Base-by-base conservation (phyloP, 1,139 yeast genomes). In the Geotrichum histeridarum region DNA sequence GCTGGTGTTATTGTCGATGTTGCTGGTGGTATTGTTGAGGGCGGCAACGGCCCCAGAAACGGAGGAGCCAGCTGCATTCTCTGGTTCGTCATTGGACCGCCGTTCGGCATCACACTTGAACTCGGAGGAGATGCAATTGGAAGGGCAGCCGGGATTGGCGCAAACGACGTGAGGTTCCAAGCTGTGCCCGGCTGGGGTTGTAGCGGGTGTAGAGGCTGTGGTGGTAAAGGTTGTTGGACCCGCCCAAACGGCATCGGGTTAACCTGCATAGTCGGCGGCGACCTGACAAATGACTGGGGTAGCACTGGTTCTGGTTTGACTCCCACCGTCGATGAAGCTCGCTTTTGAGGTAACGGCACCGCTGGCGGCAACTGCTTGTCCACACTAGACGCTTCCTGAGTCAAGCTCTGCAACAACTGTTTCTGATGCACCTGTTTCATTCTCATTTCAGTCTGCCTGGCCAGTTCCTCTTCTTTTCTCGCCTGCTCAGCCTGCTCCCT, bases 361-460 rank as follows among this genome's bases (percentile, higher is more conserved):
- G 39, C 18, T 2, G 39, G 39, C 15, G n/a, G 37, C 37, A 12
- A 7, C 37, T 33, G 37, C 7, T 33, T 22, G 27, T 22, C 27
- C 27, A 5, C 4, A 22, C 27, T 5, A 14, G 42, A 8, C 18
- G 15, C 18, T 9, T 11, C 42, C 36, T 49, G 56, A 36, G 54
- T 55, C 12, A 55, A 51, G 14, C 54, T 51, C 27, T 53, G 56
- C 36, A 58, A 57, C 42, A 60, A 57, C 42, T 59, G 58, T 44
- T 55, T 53, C 33, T 61, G 63, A 30, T 58, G 60, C 38, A 54
- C 57, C 43, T 58, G 61, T 42, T 54, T 50, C 1, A 41, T 14
- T 31, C 48, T 47, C 9, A 39, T 41, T 41, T 50, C 53, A 14
- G 37, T 42, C 12, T 44, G 51, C 36, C 42, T 38, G n/a, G 52